Percentiles rank a stretch among this genome's conserved stretches.
These are phyloP conservation scores for Pseudogymnoascus sp. DNA, from an alignment of 2,329 filamentous ascomycete genomes.

Conservation along the genomic window DNA sequence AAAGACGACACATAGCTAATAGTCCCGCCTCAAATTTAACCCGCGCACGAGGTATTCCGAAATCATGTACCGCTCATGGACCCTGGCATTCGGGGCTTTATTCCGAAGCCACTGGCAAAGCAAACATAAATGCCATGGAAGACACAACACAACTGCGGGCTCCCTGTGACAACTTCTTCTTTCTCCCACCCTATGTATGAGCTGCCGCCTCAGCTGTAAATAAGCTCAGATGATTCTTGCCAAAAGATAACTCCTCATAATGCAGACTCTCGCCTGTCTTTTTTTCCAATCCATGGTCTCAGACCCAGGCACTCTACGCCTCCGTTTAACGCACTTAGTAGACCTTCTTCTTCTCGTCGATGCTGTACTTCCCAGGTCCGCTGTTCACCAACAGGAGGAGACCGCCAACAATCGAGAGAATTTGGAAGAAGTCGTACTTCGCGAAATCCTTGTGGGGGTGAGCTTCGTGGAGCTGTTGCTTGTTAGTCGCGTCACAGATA, in stretches of 20 bases:
- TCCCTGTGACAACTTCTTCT: constrained; percentile 1
- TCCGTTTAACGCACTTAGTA: constrained; percentile 50
- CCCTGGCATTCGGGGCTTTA: not conserved
- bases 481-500: constrained; percentile 17
- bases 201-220: not conserved
- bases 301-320: constrained; percentile 8
- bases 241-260: constrained; percentile 23
- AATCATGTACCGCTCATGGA: not conserved
- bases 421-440: constrained; percentile 99
- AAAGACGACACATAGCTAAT: constrained; percentile 4
- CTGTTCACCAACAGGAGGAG: constrained; percentile 96
- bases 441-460: constrained; percentile 99
- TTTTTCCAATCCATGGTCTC: constrained; percentile 16
- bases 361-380: constrained; percentile 92
- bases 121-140: not conserved
- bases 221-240: not conserved
- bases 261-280: constrained; percentile 17
- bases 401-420: constrained; percentile 94
- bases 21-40: not conserved
- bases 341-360: constrained; percentile 99
- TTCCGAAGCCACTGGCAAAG: not conserved
- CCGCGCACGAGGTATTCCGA: constrained; percentile 6
- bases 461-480: constrained; percentile 75
- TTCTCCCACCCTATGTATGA: constrained; percentile 7
- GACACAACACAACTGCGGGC: not conserved